A percentile compares a stretch with the other conserved stretches of the same genome.
These are phyloP conservation scores for Xylaria palmicola DNA, from an alignment of 495 filamentous ascomycete genomes.

Conservation along the genomic window DNA sequence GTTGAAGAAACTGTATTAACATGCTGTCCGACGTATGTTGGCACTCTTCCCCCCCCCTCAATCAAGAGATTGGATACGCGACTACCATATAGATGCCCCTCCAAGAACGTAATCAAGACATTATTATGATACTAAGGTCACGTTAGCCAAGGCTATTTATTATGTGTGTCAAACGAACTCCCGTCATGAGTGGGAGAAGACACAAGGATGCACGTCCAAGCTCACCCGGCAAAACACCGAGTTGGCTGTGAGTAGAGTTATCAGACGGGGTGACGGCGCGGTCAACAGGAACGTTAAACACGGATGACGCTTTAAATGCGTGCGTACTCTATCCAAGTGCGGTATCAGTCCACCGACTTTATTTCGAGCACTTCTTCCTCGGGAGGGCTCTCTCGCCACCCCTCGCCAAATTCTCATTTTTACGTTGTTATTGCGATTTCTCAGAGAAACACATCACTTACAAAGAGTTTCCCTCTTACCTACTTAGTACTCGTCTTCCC, in stretches of 20 bases:
- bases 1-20: background rate
- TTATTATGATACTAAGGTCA: background rate
- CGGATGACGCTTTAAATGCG: background rate
- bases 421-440: no score
- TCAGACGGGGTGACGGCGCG: background rate
- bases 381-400: background rate
- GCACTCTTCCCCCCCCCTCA: background rate
- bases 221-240: background rate
- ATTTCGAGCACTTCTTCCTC: background rate
- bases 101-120: no score
- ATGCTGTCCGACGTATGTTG: background rate
- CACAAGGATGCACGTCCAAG: background rate
- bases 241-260: background rate
- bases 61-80: background rate
- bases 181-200: background rate
- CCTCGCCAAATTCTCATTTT: background rate
- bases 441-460: no score
- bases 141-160: background rate
- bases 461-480: no score
- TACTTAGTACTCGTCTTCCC: no score
- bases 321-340: slow-evolving; percentile 2
- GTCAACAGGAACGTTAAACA: background rate
- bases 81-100: no score
- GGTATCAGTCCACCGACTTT: background rate
- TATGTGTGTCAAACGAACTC: background rate